Evolutionary conservation across 129 eudicot genomes (phyloP), one percentile per base, ranked within the genome.

Genomic region (Glebionis coronaria): DNA sequence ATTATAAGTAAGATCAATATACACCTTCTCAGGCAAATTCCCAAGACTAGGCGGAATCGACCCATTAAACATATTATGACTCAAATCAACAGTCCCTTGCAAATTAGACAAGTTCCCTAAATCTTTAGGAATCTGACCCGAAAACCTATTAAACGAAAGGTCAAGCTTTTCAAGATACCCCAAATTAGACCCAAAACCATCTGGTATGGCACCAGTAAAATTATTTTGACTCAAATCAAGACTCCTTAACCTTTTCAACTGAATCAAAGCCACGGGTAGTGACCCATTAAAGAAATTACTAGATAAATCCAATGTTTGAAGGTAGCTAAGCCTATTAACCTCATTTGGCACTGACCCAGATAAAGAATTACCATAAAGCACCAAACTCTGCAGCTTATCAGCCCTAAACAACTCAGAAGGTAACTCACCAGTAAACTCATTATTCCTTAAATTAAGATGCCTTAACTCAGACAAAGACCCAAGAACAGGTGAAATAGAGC

Each of bases 11-110:
- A 93, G 88, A 78, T 93, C 99, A 58, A 93, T 89, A 68, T 93
- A 93, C 63, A 93, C 97, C 78, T 93, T 93, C 67, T 93, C 99
- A 20, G 99, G 99, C 70, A 93, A 95, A 52, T 89, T 85, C 23
- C 99, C 99, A 72, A 93, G 90, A 54, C 93, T 89, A 67, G 95
- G 75, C 11, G 99, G 99, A 64, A 93, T 93, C 27, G 86, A 84
- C 50, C 99, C 99, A 69, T 68, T 87, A 63, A 93, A 93, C 88
- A 82, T 31, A 74, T 93, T 93, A 77, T 93, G 95, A 20, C 97
- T 89, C 44, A 93, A 84, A 80, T 93, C 93, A 53, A 80, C 83
- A 71, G 99, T 89, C 27, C 93, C 99, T 83, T 93, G 93, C 63
- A 93, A 81, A 75, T 84, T 82, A 47, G 97, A 78, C 81, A 93